phyloP scores from a whole-genome alignment of 306 rosid genomes.

The Ormosia emarginata region DNA sequence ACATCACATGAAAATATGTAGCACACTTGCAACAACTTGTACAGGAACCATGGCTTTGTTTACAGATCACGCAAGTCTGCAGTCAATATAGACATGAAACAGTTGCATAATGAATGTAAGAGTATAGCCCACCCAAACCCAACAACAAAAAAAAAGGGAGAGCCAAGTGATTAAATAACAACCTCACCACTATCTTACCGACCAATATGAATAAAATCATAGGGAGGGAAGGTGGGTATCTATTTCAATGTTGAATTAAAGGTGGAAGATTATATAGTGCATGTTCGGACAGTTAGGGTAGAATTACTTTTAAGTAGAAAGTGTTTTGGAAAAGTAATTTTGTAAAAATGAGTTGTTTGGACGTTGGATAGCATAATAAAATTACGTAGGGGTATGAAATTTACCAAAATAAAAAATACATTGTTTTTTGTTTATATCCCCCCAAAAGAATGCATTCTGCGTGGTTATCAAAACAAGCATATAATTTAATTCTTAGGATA shows the following conservation, averaged over 20 bases:
- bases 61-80: constrained; percentile 83
- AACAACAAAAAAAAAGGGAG: neutral
- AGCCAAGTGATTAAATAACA: neutral
- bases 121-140: neutral
- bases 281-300: neutral
- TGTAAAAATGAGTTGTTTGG: neutral
- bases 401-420: neutral
- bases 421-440: neutral
- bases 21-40: constrained; percentile 87
- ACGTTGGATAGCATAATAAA: neutral
- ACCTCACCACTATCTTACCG: neutral
- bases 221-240: neutral
- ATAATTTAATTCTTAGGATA: neutral
- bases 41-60: constrained; percentile 89
- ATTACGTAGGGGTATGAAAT: neutral
- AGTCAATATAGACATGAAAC: constrained; percentile 25
- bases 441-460: neutral
- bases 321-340: neutral
- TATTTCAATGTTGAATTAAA: neutral
- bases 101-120: neutral
- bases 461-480: neutral
- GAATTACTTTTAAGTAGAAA: too few relatives aligned
- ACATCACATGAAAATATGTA: constrained; percentile 79
- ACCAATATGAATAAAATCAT: neutral
- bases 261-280: neutral